Evolutionary conservation across 306 rosid species (phyloP).

Genomic region (Lithocarpus polystachyus): DNA sequence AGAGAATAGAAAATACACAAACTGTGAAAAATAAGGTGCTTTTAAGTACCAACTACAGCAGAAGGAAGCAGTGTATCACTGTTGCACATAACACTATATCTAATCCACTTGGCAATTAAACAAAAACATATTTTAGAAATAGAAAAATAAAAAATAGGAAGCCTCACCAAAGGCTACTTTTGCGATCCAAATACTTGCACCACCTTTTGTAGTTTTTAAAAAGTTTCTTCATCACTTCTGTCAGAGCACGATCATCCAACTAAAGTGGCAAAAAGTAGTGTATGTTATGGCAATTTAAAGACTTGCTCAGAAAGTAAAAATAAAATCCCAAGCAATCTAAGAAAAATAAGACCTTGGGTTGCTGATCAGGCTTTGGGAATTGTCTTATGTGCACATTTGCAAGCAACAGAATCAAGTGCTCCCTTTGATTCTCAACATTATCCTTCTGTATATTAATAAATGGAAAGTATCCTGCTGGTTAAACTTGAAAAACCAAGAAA

Average conservation of each 20-base stretch:
- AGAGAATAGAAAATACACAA: background rate
- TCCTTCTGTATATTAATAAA: constrained; percentile 55
- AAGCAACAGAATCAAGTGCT: constrained; percentile 90
- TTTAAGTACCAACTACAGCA: background rate
- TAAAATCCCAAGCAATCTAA: constrained; percentile 6
- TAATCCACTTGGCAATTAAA: constrained; percentile 9
- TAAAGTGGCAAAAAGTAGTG: constrained; percentile 21
- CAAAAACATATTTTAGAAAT: constrained; percentile 1
- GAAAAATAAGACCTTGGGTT: constrained; percentile 56
- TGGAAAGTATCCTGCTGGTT: constrained; percentile 12
- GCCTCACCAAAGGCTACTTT: constrained; percentile 98
- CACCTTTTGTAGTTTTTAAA: constrained; percentile 87
- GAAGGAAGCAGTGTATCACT: background rate
- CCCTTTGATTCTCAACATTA: constrained; percentile 95
- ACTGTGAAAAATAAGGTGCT: no score
- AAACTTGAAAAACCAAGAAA: constrained; percentile 18
- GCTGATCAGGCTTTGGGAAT: constrained; percentile 65
- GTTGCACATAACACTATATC: background rate
- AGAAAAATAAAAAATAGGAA: constrained; percentile 7
- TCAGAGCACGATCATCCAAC: constrained; percentile 86
- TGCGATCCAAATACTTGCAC: constrained; percentile 93
- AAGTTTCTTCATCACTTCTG: constrained; percentile 88
- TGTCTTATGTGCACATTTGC: constrained; percentile 86
- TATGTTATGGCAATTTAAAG: constrained; percentile 11
- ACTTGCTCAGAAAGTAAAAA: constrained; percentile 16